Evolutionary conservation across 2,329 filamentous ascomycete species (phyloP), one percentile per base, ranked within the genome.

Genomic region (Fusarium chlamydosporum): DNA sequence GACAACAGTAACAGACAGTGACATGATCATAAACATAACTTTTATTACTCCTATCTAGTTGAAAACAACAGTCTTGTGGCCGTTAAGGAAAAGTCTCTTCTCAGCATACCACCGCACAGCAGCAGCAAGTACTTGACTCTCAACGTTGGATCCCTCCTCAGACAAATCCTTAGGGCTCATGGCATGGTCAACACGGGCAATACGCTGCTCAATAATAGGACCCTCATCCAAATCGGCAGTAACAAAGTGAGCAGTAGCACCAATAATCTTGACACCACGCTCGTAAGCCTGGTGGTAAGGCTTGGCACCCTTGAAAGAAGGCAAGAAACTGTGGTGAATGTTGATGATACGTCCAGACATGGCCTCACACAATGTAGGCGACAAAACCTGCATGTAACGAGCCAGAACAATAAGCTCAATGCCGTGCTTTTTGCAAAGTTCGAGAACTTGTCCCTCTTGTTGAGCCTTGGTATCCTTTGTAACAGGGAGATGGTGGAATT

Each of bases 261-360:
- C 92, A 59, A 94, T 94, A 72, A 96, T 95, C 86, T 96, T 96
- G 70, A 96, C 92, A 63, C 92, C 92, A 29, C 92, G 88, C 68
- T 95, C 92, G 76, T 92, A 94, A 9, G 92, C 92, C 83, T 96
- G 92, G 79, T 95, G 92, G 80, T 96, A 96, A 4, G 92, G 92
- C 81, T 93, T 93, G 31, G 92, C 92, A 65, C 92, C 92, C 85
- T 96, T 96, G 87, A 96, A 96, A 11, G 87, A 90, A 0, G 92
- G 92, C 84, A 96, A 79, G 87, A 96, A 96, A 72, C 88, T 91
- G 82, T 96, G 92, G 82, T 96, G 92, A 80, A 96, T 95, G 82
- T 96, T 96, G 90, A 96, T 95, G 82, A 96, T 96, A 77, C 89
- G 89, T 61, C 92, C 92, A 51, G 89, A 91, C 92, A 96, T 94